These are phyloP conservation scores for Exidia glandulosa DNA, from an alignment of 768 basidiomycete genomes.

Conservation along the genomic window DNA sequence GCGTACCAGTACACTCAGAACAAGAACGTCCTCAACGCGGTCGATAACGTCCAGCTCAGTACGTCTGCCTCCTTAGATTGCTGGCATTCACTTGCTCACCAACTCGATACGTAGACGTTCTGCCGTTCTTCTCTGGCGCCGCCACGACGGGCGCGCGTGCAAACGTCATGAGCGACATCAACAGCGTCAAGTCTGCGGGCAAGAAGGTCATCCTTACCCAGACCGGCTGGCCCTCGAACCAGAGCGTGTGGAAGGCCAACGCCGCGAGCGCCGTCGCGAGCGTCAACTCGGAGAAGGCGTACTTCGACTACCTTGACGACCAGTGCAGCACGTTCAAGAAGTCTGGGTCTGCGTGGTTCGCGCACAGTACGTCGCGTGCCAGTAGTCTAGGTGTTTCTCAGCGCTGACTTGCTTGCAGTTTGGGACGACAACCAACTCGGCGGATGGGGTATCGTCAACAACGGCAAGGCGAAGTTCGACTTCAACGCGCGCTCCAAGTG, in stretches of 20 bases:
- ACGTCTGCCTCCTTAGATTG: slow-evolving; percentile 1
- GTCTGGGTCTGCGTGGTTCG: slow-evolving; percentile 2
- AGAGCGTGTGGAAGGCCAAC: slow-evolving; percentile 11
- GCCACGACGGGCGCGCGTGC: slow-evolving; percentile 3
- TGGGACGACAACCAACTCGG: background rate
- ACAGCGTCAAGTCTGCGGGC: background rate
- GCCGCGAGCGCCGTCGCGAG: slow-evolving; percentile 8
- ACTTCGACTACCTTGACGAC: slow-evolving; percentile 9
- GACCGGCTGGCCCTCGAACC: slow-evolving; percentile 13
- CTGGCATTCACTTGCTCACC: background rate
- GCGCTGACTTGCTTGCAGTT: background rate
- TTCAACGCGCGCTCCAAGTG: background rate
- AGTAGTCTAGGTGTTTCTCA: background rate
- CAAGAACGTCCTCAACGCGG: slow-evolving; percentile 6
- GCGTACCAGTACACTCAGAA: slow-evolving; percentile 8
- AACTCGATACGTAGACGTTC: background rate
- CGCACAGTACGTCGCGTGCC: background rate
- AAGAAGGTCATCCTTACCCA: slow-evolving; percentile 2
- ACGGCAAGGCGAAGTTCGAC: background rate
- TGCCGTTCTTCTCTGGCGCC: slow-evolving; percentile 7
- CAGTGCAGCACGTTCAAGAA: slow-evolving; percentile 7
- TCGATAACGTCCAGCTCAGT: slow-evolving; percentile 9
- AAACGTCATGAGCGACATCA: background rate
- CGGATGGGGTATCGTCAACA: background rate
- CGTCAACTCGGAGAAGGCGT: slow-evolving; percentile 8